These are phyloP conservation scores for Phytophthora rubi DNA, from an alignment of 352 stramenopile genomes.

Conservation along the genomic window DNA sequence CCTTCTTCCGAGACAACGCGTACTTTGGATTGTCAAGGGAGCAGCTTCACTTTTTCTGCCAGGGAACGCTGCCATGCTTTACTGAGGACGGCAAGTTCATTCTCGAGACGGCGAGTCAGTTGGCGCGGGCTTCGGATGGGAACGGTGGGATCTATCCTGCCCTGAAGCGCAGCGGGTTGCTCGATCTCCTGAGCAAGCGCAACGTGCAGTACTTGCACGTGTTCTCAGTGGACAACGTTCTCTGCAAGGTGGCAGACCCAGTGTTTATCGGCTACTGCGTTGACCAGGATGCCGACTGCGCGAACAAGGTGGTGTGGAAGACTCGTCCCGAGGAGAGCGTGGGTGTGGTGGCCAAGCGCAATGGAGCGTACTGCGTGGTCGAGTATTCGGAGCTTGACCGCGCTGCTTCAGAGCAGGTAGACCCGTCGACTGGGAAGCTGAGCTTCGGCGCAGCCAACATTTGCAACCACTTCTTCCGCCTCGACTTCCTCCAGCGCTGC, in stretches of 20 bases:
- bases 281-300: constrained; percentile 92
- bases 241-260: constrained; percentile 96
- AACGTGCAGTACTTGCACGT: constrained; percentile 96
- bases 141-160: constrained; percentile 98
- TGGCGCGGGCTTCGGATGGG: constrained; percentile 96
- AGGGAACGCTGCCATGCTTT: constrained; percentile 97
- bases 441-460: constrained; percentile 97
- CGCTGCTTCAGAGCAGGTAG: constrained; percentile 62
- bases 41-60: constrained; percentile 96
- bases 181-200: constrained; percentile 82
- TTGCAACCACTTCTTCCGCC: constrained; percentile 98
- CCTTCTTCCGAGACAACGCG: constrained; percentile 90
- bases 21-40: constrained; percentile 92
- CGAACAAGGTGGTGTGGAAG: constrained; percentile 98
- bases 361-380: constrained; percentile 91
- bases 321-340: constrained; percentile 92
- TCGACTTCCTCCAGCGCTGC: constrained; percentile 80
- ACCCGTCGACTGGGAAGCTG: constrained; percentile 81
- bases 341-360: constrained; percentile 86
- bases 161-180: constrained; percentile 87
- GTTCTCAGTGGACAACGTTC: constrained; percentile 98
- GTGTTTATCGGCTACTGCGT: constrained; percentile 98
- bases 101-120: constrained; percentile 81
- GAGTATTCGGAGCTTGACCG: constrained; percentile 98
- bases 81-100: constrained; percentile 96